Evolutionary conservation across 2,329 filamentous ascomycete genomes (phyloP), one percentile per base, ranked within the genome.

Genomic region (Fusarium veterinarium): DNA sequence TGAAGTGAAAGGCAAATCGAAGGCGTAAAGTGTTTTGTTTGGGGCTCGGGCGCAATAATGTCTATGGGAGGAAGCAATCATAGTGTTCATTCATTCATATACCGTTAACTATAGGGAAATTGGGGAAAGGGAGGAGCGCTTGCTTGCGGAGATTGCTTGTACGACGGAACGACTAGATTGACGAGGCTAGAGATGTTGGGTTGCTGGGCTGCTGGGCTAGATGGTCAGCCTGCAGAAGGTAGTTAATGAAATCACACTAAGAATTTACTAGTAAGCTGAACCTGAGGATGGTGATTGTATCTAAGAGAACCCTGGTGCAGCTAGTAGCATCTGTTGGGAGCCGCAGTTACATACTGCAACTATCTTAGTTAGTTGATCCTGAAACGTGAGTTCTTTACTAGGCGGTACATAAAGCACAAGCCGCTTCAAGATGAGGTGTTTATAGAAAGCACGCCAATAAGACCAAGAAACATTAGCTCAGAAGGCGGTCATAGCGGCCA

Each of bases 1-100:
- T 42, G 67, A 52, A 60, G 77, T 60, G 11, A 80, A 79, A 59
- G 79, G 78, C 17, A 80, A 80, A 67, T 58, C 63, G 20, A 73
- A 42, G 49, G 62, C 45, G 19, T 73, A 69, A 69, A 28, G 19
- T 42, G 44, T 53, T 52, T 55, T 46, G 33, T 71, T 64, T 70
- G 48, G 64, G 64, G 45, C 37, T 33, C 41, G 51, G 51, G 60
- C 64, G 46, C 48, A 51, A 56, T 20, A 28, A 45, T 33, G 40
- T 64, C 44, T 60, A 59, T 42, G 51, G 52, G 67, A 51, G 53
- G 64, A 30, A 51, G 37, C 42, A 46, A 37, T 60, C 35, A 65
- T 31, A 38, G 57, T 33, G 46, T 28, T 46, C 46, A 46, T 49
- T 42, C n/a, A 45, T 71, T 35, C 41, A 19, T n/a, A 30, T 46